Evolutionary conservation across 129 eudicot species (phyloP).

Genomic region (Scalesia atractyloides): DNA sequence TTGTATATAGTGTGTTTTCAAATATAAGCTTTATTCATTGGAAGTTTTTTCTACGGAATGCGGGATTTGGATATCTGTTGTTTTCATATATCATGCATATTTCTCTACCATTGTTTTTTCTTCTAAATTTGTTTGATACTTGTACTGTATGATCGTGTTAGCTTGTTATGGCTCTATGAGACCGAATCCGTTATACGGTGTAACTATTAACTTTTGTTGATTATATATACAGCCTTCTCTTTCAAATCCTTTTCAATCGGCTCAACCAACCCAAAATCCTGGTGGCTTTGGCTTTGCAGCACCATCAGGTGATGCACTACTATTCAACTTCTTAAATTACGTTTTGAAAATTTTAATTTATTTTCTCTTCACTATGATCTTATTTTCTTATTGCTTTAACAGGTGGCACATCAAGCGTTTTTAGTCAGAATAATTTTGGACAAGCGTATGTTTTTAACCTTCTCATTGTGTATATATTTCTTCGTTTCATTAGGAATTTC

Average conservation of each 20-base stretch:
- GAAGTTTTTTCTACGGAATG: background rate
- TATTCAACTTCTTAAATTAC: background rate
- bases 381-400: background rate
- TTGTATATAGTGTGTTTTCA: too few species aligned
- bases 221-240: slow-evolving; percentile 39
- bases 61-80: background rate
- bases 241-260: slow-evolving; percentile 53
- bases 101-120: too few species aligned
- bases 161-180: too few species aligned
- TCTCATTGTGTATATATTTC: background rate
- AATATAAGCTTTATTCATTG: background rate
- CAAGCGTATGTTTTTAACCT: slow-evolving; percentile 52
- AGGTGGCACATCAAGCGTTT: slow-evolving; percentile 58
- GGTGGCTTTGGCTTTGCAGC: slow-evolving; percentile 56
- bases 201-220: slow-evolving; percentile 16
- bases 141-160: background rate
- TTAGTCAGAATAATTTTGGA: slow-evolving; percentile 72
- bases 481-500: background rate
- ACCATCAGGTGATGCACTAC: background rate
- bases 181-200: background rate
- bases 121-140: too few species aligned
- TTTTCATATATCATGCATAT: too few species aligned
- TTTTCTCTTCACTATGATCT: slow-evolving; percentile 11
- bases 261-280: slow-evolving; percentile 64
- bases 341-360: background rate